phyloP scores from a whole-genome alignment of 495 filamentous ascomycete species.

The Penicillium ucsense region DNA sequence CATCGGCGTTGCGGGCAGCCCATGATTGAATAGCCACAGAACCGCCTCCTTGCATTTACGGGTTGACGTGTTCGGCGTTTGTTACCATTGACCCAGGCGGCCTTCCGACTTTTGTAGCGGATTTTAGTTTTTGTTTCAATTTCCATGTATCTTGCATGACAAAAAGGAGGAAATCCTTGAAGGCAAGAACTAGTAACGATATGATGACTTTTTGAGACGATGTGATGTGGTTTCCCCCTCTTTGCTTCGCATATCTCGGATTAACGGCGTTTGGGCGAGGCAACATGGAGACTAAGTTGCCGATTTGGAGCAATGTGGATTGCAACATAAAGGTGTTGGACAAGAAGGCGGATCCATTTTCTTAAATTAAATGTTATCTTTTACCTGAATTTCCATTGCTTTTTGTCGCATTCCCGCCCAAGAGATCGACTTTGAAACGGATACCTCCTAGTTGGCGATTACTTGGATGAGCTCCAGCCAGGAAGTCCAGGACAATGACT shows the following conservation, averaged over 20 bases:
- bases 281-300: no score
- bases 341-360: no score
- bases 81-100: background rate
- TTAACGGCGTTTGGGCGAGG: no score
- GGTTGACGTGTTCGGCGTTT: background rate
- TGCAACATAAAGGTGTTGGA: no score
- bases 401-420: no score
- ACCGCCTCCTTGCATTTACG: background rate
- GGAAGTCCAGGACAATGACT: no score
- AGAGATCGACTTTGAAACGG: no score
- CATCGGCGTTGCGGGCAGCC: slow-evolving; percentile 25
- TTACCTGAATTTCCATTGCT: no score
- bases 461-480: no score
- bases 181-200: slow-evolving; percentile 8
- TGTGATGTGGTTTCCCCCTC: background rate
- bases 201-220: slow-evolving; percentile 6
- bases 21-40: slow-evolving; percentile 11
- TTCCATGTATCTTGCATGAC: slow-evolving; percentile 5
- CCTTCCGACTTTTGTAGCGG: background rate
- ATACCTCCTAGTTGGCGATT: no score
- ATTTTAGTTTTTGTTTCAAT: background rate
- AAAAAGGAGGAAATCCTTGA: slow-evolving; percentile 4
- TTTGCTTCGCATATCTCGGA: background rate
- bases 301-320: no score
- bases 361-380: no score